These are phyloP conservation scores for Linum usitatissimum DNA, from an alignment of 345 rosid species.

Conservation along the genomic window DNA sequence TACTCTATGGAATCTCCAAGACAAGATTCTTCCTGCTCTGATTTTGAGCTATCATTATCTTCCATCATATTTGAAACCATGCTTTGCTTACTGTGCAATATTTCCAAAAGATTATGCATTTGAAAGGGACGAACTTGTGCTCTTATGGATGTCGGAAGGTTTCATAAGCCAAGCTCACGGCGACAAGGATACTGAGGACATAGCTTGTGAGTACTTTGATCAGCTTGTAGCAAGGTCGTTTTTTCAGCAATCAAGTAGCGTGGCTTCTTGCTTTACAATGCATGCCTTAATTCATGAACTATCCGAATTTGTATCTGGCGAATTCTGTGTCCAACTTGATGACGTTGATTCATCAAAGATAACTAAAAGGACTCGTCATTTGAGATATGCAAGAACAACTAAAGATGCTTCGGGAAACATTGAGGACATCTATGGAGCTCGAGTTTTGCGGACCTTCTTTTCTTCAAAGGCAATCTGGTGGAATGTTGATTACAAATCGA, in stretches of 20 bases:
- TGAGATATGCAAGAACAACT: background rate
- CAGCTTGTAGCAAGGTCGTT: conserved; percentile 14
- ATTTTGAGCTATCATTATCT: conserved; percentile 14
- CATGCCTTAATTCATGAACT: conserved; percentile 10
- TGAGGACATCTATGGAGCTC: background rate
- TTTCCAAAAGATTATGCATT: conserved; percentile 12
- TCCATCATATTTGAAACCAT: conserved; percentile 13
- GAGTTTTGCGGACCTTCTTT: background rate
- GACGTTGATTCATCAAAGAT: background rate
- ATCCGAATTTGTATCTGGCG: conserved; percentile 11
- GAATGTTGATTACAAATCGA: background rate
- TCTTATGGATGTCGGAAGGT: conserved; percentile 18
- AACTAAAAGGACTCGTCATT: background rate
- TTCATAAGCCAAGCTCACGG: background rate
- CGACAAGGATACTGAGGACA: conserved; percentile 4
- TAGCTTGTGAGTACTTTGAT: conserved; percentile 6
- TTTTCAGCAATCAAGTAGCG: conserved; percentile 2
- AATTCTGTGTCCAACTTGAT: conserved; percentile 8
- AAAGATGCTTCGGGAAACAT: background rate
- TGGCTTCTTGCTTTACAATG: conserved; percentile 1
- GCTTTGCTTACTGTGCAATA: conserved; percentile 16
- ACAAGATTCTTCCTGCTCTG: conserved; percentile 8
- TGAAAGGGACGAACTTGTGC: conserved; percentile 5
- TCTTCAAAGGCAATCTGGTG: background rate
- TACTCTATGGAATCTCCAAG: conserved; percentile 1